Evolutionary conservation across 306 rosid species (phyloP).

Genomic region (Vigna unguiculata): DNA sequence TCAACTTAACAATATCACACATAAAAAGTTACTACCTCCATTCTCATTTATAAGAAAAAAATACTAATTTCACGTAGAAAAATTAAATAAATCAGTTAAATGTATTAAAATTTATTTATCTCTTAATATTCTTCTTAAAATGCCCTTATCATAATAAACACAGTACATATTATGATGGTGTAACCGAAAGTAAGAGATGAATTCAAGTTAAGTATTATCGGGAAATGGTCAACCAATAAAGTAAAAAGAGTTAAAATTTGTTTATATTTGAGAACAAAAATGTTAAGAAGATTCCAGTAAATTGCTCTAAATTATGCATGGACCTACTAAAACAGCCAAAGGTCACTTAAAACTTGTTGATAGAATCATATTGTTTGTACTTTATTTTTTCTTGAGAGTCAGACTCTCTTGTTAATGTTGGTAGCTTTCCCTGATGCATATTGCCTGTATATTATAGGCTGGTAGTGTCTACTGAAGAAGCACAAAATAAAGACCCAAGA

Average conservation of each 20-base stretch:
- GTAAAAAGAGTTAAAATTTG: too few species aligned
- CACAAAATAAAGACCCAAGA: slow-evolving; percentile 59
- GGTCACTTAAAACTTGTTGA: slow-evolving; percentile 2
- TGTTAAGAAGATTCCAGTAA: not conserved
- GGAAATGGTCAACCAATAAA: too few species aligned
- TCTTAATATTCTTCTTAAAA: too few species aligned
- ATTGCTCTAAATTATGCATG: slow-evolving; percentile 14
- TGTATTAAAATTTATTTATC: too few species aligned
- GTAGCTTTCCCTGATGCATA: slow-evolving; percentile 34
- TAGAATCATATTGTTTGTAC: not conserved
- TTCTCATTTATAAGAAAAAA: too few species aligned
- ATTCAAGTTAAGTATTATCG: too few species aligned
- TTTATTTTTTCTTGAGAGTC: not conserved
- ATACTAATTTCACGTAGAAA: too few species aligned
- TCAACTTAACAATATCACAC: not conserved
- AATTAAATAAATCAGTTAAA: too few species aligned
- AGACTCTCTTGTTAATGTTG: not conserved
- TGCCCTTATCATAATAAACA: too few species aligned
- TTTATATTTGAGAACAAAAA: too few species aligned
- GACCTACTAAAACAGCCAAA: not conserved
- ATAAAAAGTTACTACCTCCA: not conserved
- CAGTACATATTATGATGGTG: too few species aligned
- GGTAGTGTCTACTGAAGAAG: slow-evolving; percentile 65
- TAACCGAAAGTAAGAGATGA: too few species aligned
- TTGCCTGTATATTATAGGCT: slow-evolving; percentile 51